These are phyloP conservation scores for Harringtonia lauricola DNA, from an alignment of 2,329 filamentous ascomycete species.

Conservation along the genomic window DNA sequence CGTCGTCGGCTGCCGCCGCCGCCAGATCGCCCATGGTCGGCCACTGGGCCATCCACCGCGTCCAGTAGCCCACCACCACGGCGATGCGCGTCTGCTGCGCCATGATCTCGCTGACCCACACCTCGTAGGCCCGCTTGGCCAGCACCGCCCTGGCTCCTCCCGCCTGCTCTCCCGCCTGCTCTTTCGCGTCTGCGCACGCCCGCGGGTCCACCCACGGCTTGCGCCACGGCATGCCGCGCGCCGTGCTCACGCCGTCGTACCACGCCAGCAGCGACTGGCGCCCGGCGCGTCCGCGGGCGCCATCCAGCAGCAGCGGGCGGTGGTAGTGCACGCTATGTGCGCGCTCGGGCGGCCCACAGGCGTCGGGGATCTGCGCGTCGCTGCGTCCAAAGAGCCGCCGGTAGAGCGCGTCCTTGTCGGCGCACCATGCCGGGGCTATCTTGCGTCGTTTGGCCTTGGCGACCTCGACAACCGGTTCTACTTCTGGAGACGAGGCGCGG, in stretches of 20 bases:
- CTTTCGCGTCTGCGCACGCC: not conserved
- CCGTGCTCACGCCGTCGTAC: constrained; percentile 36
- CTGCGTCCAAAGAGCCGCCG: not conserved
- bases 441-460: not conserved
- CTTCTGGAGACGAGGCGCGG: not conserved
- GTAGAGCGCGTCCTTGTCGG: no score
- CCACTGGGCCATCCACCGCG: constrained; percentile 49
- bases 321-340: constrained; percentile 35
- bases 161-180: no score
- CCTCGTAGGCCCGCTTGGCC: constrained; percentile 48
- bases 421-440: not conserved
- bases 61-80: constrained; percentile 53
- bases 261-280: constrained; percentile 33
- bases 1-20: constrained; percentile 39
- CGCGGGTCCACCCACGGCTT: constrained; percentile 42
- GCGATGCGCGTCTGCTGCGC: constrained; percentile 54
- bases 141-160: no score
- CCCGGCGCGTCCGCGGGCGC: constrained; percentile 14
- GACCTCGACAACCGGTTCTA: not conserved
- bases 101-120: constrained; percentile 60
- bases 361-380: not conserved
- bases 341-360: constrained; percentile 17
- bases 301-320: constrained; percentile 35
- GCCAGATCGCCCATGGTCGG: constrained; percentile 47
- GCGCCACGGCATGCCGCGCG: constrained; percentile 48